A percentile compares a stretch with the other conserved stretches of the same genome.
Evolutionary conservation across 2,329 filamentous ascomycete species (phyloP).

Genomic region (Aschersonia sp.): DNA sequence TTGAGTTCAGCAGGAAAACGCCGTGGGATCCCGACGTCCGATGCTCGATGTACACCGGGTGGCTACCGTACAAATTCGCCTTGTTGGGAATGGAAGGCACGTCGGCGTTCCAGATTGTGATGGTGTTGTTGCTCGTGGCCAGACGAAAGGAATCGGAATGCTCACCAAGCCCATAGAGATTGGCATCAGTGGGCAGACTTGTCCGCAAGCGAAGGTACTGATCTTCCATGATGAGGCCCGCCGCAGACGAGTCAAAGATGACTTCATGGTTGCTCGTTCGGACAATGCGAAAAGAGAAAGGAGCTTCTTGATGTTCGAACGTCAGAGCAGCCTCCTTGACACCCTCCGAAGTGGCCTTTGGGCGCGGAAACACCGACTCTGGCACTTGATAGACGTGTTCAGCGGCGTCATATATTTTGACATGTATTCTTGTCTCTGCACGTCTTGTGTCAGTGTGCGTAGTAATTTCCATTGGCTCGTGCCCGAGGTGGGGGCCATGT

Average conservation of each 20-base stretch:
- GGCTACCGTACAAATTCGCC: conserved; percentile 57
- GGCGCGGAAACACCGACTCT: conserved; percentile 47
- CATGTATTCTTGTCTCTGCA: conserved; percentile 43
- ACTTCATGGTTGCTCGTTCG: conserved; percentile 20
- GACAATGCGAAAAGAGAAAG: conserved; percentile 49
- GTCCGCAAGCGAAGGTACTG: conserved; percentile 61
- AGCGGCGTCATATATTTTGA: conserved; percentile 53
- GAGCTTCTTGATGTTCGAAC: conserved; percentile 22
- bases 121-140: conserved; percentile 51
- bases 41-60: conserved; percentile 66
- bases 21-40: conserved; percentile 43
- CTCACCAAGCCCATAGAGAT: conserved; percentile 65
- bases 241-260: conserved; percentile 53
- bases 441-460: neutral
- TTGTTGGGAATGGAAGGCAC: conserved; percentile 43
- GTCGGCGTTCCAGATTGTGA: conserved; percentile 58
- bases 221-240: conserved; percentile 53
- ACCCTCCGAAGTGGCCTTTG: conserved; percentile 15
- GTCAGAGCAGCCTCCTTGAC: conserved; percentile 24
- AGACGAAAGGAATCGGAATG: conserved; percentile 54
- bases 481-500: neutral
- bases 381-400: conserved; percentile 58
- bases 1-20: conserved; percentile 58
- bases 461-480: neutral
- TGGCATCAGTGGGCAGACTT: conserved; percentile 47